Evolutionary conservation across 257 asterid species (phyloP).

Genomic region (Lycium barbarum): DNA sequence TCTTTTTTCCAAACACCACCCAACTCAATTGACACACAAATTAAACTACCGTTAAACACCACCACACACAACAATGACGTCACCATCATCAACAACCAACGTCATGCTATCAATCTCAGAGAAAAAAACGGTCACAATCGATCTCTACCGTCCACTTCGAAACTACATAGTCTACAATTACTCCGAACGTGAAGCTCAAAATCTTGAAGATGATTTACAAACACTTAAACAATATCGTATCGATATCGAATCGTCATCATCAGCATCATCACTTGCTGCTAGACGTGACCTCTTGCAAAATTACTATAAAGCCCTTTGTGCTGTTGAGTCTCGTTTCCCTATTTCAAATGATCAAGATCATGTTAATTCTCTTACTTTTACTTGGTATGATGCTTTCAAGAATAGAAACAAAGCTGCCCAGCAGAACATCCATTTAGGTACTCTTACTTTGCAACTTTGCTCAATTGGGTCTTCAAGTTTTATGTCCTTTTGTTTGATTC

Average conservation of each 20-base stretch:
- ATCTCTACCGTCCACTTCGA: conserved; percentile 87
- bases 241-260: conserved; percentile 64
- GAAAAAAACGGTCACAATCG: conserved; percentile 79
- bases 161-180: conserved; percentile 78
- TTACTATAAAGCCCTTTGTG: conserved; percentile 92
- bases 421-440: conserved; percentile 91
- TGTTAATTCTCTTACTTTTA: conserved; percentile 74
- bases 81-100: conserved; percentile 67
- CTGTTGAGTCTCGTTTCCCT: conserved; percentile 94
- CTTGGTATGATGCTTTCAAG: conserved; percentile 98
- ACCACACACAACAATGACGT: conserved; percentile 53
- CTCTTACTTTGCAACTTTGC: conserved; percentile 3
- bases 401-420: conserved; percentile 74
- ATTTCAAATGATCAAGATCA: conserved; percentile 91
- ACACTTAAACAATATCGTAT: conserved; percentile 76
- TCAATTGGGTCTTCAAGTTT: background rate
- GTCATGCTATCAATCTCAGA: conserved; percentile 83
- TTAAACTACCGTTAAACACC: background rate
- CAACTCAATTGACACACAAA: background rate
- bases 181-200: conserved; percentile 95
- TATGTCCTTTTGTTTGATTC: background rate
- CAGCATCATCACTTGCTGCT: conserved; percentile 53
- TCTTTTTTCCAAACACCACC: background rate
- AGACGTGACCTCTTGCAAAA: conserved; percentile 89
- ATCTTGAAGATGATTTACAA: conserved; percentile 84